Evolutionary conservation across 495 filamentous ascomycete genomes (phyloP).

Genomic region (Parathielavia appendiculata): DNA sequence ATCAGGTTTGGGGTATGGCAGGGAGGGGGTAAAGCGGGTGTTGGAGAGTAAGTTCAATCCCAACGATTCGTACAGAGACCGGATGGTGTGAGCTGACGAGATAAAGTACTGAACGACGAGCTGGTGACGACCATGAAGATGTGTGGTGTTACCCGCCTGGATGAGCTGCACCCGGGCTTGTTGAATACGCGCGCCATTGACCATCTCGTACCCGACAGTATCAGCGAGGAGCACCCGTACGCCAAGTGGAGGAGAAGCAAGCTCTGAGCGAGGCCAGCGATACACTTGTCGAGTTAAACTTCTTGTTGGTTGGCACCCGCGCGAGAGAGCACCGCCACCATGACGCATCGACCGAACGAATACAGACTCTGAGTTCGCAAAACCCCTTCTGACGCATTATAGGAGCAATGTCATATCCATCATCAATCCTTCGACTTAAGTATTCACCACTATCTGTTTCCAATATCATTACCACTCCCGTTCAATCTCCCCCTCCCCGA

Average conservation of each 20-base stretch:
- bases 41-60: conserved; percentile 45
- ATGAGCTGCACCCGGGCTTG: conserved; percentile 63
- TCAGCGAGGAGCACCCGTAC: conserved; percentile 55
- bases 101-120: conserved; percentile 67
- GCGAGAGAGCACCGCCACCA: too few relatives aligned
- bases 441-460: too few relatives aligned
- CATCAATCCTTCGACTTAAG: background rate
- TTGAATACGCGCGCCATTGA: conserved; percentile 69
- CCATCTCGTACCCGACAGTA: conserved; percentile 53
- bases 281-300: too few relatives aligned
- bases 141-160: conserved; percentile 65
- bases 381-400: too few relatives aligned
- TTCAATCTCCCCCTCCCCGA: too few relatives aligned
- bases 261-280: background rate
- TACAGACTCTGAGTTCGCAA: background rate
- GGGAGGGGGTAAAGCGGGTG: conserved; percentile 65
- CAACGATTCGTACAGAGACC: background rate
- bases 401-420: too few relatives aligned
- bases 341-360: background rate
- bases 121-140: conserved; percentile 75
- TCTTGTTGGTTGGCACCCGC: too few relatives aligned
- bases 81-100: background rate
- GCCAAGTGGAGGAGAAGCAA: conserved; percentile 46
- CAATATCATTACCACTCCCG: too few relatives aligned
- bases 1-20: conserved; percentile 58